Percentiles rank a stretch among this genome's conserved stretches.
Conservation (phyloP, 306 rosid genomes). For the Prunus mongolica region DNA sequence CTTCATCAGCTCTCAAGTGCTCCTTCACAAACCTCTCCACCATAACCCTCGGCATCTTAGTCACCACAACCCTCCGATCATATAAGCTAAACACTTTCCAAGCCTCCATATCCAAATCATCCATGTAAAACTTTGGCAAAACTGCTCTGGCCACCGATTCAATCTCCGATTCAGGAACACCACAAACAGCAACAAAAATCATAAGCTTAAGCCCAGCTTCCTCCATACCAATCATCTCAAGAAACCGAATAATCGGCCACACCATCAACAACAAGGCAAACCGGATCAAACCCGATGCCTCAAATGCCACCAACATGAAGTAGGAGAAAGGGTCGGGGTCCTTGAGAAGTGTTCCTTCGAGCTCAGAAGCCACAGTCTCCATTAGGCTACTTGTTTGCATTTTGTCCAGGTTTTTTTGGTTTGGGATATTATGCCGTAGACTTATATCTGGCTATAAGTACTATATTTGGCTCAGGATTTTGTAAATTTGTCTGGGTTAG, state of each 20-base stretch:
- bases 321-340: constrained; percentile 59
- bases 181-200: constrained; percentile 58
- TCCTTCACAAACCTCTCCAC: constrained; percentile 80
- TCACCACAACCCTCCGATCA: constrained; percentile 51
- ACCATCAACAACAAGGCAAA: constrained; percentile 46
- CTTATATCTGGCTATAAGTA: neutral
- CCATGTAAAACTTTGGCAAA: constrained; percentile 80
- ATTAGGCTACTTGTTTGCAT: constrained; percentile 12
- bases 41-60: constrained; percentile 65
- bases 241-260: constrained; percentile 59
- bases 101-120: constrained; percentile 58
- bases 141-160: constrained; percentile 79
- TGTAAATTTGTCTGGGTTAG: constrained; percentile 9
- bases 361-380: constrained; percentile 67
- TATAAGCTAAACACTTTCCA: constrained; percentile 54
- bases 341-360: constrained; percentile 81
- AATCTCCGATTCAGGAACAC: constrained; percentile 50
- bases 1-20: constrained; percentile 70
- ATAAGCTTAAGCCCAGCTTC: constrained; percentile 43
- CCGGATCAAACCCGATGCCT: constrained; percentile 76
- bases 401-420: neutral
- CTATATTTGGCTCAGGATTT: neutral
- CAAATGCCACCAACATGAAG: constrained; percentile 85
- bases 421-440: neutral
- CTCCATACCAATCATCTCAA: constrained; percentile 33